Evolutionary conservation across 192 early-diverging fungal genomes (phyloP).

Genomic region (Coemansia sp.): DNA sequence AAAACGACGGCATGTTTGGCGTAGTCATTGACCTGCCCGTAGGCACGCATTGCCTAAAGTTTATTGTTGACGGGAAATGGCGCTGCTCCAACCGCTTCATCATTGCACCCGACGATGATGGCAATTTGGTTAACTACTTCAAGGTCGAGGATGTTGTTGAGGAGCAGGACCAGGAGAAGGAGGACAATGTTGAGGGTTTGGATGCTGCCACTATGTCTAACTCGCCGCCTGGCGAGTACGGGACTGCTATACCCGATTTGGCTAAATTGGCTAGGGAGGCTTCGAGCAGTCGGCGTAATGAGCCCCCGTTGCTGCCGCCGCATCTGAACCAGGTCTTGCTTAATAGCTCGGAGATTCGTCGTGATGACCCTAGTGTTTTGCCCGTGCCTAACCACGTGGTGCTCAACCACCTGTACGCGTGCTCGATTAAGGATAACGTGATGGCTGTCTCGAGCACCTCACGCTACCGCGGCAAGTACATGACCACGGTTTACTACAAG

Average conservation of each 20-base stretch:
- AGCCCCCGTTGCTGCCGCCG: slow-evolving; percentile 86
- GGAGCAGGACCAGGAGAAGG: slow-evolving; percentile 42
- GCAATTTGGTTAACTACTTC: slow-evolving; percentile 94
- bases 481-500: slow-evolving; percentile 56
- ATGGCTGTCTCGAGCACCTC: slow-evolving; percentile 90
- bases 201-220: slow-evolving; percentile 52
- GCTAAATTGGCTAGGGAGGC: slow-evolving; percentile 42
- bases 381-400: slow-evolving; percentile 91
- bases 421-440: slow-evolving; percentile 91
- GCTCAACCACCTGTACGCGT: slow-evolving; percentile 95
- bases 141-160: slow-evolving; percentile 72
- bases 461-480: slow-evolving; percentile 88
- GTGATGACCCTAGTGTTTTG: slow-evolving; percentile 77
- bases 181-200: slow-evolving; percentile 51
- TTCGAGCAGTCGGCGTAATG: slow-evolving; percentile 44
- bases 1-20: slow-evolving; percentile 41
- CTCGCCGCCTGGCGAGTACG: slow-evolving; percentile 66
- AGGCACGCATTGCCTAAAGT: slow-evolving; percentile 94
- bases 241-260: slow-evolving; percentile 58
- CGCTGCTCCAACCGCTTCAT: slow-evolving; percentile 89
- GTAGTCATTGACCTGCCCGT: slow-evolving; percentile 77
- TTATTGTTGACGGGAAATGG: slow-evolving; percentile 99
- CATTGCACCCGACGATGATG: slow-evolving; percentile 88
- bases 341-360: slow-evolving; percentile 66
- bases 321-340: slow-evolving; percentile 92